Percentiles rank a stretch among this genome's conserved stretches.
phyloP scores from a whole-genome alignment of 768 basidiomycete genomes.

The Aureoboletus auriporus region DNA sequence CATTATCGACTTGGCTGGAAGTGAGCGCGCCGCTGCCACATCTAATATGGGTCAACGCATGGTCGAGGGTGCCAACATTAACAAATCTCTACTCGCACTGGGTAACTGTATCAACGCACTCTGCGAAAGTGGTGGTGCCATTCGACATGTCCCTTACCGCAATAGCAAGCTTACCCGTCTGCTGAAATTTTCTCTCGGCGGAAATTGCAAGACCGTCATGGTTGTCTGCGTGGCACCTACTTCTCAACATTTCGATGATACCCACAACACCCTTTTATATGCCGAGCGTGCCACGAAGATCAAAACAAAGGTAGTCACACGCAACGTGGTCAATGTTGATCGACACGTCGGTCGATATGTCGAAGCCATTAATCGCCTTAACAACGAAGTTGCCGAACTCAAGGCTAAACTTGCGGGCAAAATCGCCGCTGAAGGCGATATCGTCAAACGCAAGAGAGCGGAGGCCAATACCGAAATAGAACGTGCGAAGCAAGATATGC shows the following conservation, averaged over 20 bases:
- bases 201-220: slow-evolving; percentile 99
- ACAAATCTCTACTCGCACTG: slow-evolving; percentile 94
- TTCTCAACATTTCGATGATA: slow-evolving; percentile 95
- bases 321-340: slow-evolving; percentile 93
- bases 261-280: slow-evolving; percentile 96
- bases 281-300: slow-evolving; percentile 98
- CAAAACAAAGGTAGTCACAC: slow-evolving; percentile 94
- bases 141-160: slow-evolving; percentile 92
- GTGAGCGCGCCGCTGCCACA: slow-evolving; percentile 94
- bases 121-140: slow-evolving; percentile 86
- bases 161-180: slow-evolving; percentile 98
- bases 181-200: slow-evolving; percentile 96
- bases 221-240: slow-evolving; percentile 97
- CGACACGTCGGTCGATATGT: slow-evolving; percentile 95
- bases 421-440: slow-evolving; percentile 56
- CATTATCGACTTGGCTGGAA: slow-evolving; percentile 97
- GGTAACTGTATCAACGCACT: slow-evolving; percentile 99
- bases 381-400: slow-evolving; percentile 77
- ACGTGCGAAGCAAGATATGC: slow-evolving; percentile 68
- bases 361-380: slow-evolving; percentile 87
- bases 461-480: slow-evolving; percentile 75
- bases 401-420: slow-evolving; percentile 82
- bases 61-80: slow-evolving; percentile 99
- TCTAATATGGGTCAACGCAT: slow-evolving; percentile 97
- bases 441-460: slow-evolving; percentile 59